Evolutionary conservation across 2,329 filamentous ascomycete genomes (phyloP).

Genomic region (Pseudonectria foliicola): DNA sequence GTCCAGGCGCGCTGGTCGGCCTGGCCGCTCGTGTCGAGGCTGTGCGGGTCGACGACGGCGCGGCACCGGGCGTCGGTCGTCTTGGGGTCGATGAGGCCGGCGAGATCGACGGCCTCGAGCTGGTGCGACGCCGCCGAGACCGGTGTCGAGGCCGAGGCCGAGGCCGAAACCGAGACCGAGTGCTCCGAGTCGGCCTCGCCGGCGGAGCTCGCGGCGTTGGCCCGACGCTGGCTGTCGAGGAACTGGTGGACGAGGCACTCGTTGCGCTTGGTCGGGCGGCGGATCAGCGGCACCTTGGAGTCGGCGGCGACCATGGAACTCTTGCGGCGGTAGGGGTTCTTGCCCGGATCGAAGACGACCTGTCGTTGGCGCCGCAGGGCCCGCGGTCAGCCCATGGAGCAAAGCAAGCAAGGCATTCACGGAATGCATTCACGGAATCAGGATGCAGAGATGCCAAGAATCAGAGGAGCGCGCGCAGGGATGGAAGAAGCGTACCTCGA

Average conservation of each 20-base stretch:
- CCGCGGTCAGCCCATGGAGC: background rate
- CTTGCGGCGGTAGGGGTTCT: constrained; percentile 53
- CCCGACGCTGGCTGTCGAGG: constrained; percentile 47
- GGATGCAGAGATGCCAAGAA: too few relatives aligned
- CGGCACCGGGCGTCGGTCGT: constrained; percentile 15
- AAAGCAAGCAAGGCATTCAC: background rate
- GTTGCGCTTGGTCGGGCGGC: constrained; percentile 28
- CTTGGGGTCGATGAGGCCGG: constrained; percentile 18
- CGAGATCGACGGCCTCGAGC: constrained; percentile 7
- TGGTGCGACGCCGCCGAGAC: constrained; percentile 14
- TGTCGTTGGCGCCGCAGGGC: constrained; percentile 20
- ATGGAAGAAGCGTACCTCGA: constrained; percentile 37
- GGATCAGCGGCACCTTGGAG: constrained; percentile 26
- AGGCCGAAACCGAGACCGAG: too few relatives aligned
- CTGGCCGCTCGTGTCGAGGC: constrained; percentile 43
- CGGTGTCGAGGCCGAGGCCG: constrained; percentile 26
- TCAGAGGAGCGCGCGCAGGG: too few relatives aligned
- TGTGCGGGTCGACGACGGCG: constrained; percentile 31
- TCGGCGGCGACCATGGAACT: constrained; percentile 55
- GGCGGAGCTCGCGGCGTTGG: constrained; percentile 19
- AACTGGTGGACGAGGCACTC: constrained; percentile 61
- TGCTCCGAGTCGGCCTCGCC: constrained; percentile 21
- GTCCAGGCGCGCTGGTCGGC: constrained; percentile 51
- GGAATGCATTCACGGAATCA: too few relatives aligned
- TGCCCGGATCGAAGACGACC: constrained; percentile 57